These are phyloP conservation scores for Chloris gayana DNA, from an alignment of 176 grass and related monocot genomes.

Conservation along the genomic window DNA sequence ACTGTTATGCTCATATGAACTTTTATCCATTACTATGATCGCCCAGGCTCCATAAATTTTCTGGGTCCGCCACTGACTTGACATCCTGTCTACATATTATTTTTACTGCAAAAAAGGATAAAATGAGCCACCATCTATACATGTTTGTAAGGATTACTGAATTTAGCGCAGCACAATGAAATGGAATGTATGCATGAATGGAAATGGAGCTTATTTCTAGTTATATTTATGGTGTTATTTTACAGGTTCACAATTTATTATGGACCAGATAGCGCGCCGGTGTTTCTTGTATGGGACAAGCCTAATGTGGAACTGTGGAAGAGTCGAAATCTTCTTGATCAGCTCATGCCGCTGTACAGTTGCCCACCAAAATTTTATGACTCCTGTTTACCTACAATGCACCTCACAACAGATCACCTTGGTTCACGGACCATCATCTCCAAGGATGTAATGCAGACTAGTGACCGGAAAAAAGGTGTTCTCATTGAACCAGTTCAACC, in stretches of 20 bases:
- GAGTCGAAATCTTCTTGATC: background rate
- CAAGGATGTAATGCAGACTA: background rate
- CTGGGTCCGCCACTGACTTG: too few relatives aligned
- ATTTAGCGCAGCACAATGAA: too few relatives aligned
- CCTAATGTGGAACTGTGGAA: background rate
- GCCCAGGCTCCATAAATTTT: too few relatives aligned
- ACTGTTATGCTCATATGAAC: too few relatives aligned
- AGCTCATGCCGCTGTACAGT: conserved; percentile 5
- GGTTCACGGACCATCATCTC: background rate
- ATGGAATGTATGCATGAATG: too few relatives aligned
- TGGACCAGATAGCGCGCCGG: background rate
- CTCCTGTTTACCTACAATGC: background rate
- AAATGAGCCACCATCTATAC: too few relatives aligned
- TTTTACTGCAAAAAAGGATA: too few relatives aligned
- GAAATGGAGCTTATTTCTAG: too few relatives aligned
- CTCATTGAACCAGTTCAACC: background rate
- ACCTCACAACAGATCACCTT: background rate
- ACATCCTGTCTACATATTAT: too few relatives aligned
- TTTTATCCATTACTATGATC: too few relatives aligned
- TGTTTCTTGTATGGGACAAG: background rate
- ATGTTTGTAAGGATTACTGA: too few relatives aligned
- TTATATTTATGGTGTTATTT: too few relatives aligned
- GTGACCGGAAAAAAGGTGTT: background rate
- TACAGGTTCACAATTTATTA: background rate
- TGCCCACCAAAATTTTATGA: background rate